Conservation (phyloP, 805 yeast species). For the Candida argentea region DNA sequence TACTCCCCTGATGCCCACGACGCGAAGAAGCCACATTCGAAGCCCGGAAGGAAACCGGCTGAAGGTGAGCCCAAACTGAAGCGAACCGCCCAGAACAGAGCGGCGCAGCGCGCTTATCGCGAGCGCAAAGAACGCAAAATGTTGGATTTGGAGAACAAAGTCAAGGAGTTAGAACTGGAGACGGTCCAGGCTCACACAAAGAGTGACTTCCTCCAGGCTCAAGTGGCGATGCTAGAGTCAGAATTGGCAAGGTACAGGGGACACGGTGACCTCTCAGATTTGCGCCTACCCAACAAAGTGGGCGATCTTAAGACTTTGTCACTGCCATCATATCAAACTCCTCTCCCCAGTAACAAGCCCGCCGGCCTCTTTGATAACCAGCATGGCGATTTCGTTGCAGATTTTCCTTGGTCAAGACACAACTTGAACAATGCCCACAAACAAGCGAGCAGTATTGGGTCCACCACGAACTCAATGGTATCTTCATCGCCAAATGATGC, state of each 20-base stretch:
- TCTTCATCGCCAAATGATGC: slow-evolving; percentile 29
- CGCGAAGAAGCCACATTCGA: slow-evolving; percentile 31
- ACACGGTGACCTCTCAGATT: slow-evolving; percentile 16
- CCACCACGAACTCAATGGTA: slow-evolving; percentile 17
- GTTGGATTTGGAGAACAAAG: slow-evolving; percentile 77
- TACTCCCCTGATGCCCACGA: slow-evolving; percentile 15
- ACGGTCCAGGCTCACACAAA: slow-evolving; percentile 62
- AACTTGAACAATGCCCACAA: slow-evolving; percentile 6
- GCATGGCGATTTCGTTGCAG: slow-evolving; percentile 39
- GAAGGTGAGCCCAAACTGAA: slow-evolving; percentile 75
- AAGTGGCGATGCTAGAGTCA: slow-evolving; percentile 60
- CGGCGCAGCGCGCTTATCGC: slow-evolving; percentile 96
- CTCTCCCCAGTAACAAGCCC: background rate
- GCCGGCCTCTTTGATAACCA: no score
- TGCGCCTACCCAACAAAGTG: slow-evolving; percentile 21
- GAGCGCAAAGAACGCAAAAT: slow-evolving; percentile 86
- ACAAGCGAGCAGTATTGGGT: slow-evolving; percentile 12
- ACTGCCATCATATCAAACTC: slow-evolving; percentile 1
- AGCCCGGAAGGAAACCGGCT: slow-evolving; percentile 78
- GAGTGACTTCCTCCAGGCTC: slow-evolving; percentile 61
- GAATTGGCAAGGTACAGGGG: slow-evolving; percentile 60
- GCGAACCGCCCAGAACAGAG: slow-evolving; percentile 93
- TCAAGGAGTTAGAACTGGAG: slow-evolving; percentile 59
- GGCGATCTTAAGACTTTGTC: slow-evolving; percentile 17
- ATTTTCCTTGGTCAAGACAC: slow-evolving; percentile 41